Evolutionary conservation across 2,329 filamentous ascomycete genomes (phyloP).

Genomic region (Neurospora crassa): DNA sequence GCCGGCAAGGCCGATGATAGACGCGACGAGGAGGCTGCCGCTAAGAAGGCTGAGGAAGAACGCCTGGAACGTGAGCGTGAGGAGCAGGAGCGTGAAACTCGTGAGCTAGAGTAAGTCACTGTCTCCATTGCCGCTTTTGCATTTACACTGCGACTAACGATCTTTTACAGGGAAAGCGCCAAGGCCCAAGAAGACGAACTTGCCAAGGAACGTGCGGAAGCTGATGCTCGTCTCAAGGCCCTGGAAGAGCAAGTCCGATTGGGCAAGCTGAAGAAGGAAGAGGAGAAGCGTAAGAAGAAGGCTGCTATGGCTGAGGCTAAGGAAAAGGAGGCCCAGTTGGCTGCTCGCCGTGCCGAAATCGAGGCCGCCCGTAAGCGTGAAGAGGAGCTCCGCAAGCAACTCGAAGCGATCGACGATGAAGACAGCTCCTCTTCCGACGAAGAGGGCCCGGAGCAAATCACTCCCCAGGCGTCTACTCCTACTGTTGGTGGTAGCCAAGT

Average conservation of each 20-base stretch:
- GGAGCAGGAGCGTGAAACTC: conserved; percentile 63
- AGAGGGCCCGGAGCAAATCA: conserved; percentile 63
- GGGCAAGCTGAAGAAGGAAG: conserved; percentile 90
- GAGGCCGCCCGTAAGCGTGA: conserved; percentile 87
- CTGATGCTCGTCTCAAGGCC: conserved; percentile 73
- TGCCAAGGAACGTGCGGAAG: conserved; percentile 67
- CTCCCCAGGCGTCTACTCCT: conserved; percentile 50
- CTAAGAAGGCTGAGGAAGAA: conserved; percentile 56
- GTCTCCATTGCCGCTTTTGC: not conserved
- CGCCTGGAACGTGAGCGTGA: conserved; percentile 62
- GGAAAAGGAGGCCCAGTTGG: conserved; percentile 77
- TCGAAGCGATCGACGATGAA: conserved; percentile 66
- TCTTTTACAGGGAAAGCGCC: conserved; percentile 54
- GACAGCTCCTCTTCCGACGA: conserved; percentile 74
- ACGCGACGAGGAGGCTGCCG: conserved; percentile 44
- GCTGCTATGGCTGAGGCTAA: conserved; percentile 77
- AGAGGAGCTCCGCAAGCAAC: conserved; percentile 77
- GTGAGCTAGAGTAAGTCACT: conserved; percentile 69
- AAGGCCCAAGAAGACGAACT: conserved; percentile 71
- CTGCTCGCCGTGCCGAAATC: conserved; percentile 79
- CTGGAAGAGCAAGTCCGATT: conserved; percentile 90
- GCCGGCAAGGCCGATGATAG: conserved; percentile 46
- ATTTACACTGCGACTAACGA: conserved; percentile 18
- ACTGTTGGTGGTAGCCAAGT: conserved; percentile 42
- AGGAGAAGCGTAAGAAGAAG: conserved; percentile 89